Conservation (phyloP, 2,329 filamentous ascomycete genomes). For the Fusarium burgessii region DNA sequence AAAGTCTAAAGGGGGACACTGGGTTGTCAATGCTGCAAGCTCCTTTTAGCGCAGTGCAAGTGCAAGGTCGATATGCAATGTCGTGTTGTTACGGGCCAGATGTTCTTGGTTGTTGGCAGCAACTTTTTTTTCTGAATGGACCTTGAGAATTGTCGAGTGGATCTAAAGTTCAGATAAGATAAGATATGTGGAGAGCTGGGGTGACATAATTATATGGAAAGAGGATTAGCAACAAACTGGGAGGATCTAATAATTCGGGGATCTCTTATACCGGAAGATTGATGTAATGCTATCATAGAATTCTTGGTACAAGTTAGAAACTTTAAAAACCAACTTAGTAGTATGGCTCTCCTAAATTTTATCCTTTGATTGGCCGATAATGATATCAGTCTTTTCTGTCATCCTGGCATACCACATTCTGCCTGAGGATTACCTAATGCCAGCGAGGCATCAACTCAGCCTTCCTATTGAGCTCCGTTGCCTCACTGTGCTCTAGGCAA, state of each 20-base stretch:
- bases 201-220: constrained; percentile 39
- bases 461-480: constrained; percentile 50
- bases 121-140: constrained; percentile 47
- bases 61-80: constrained; percentile 41
- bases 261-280: neutral
- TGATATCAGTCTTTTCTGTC: constrained; percentile 7
- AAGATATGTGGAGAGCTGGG: constrained; percentile 22
- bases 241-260: neutral
- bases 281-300: no score
- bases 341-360: no score
- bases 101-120: constrained; percentile 36
- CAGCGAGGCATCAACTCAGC: constrained; percentile 51
- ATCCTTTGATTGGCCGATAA: neutral
- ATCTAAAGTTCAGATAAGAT: constrained; percentile 33
- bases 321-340: no score
- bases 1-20: constrained; percentile 19
- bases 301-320: no score
- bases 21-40: constrained; percentile 40
- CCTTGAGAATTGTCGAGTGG: constrained; percentile 42
- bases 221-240: neutral
- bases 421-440: constrained; percentile 50
- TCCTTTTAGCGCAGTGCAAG: constrained; percentile 33
- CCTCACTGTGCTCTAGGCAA: constrained; percentile 58
- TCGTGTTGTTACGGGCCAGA: constrained; percentile 40
- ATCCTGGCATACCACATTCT: constrained; percentile 8